Percentiles rank a stretch among this genome's conserved stretches.
Conservation (phyloP, 441 rosid species). For the Bocquillonia castaneifolia region DNA sequence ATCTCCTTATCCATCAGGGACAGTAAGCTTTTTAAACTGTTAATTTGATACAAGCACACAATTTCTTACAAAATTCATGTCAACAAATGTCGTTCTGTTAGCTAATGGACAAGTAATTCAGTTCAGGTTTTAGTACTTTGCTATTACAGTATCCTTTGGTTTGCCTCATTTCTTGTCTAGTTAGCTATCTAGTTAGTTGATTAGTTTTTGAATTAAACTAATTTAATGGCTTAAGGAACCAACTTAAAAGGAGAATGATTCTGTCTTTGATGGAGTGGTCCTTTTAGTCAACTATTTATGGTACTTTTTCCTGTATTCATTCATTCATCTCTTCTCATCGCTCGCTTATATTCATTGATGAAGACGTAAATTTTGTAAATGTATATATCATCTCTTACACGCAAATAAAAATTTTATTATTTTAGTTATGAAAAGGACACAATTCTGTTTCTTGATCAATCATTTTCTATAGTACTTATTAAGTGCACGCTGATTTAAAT, state of each 20-base stretch:
- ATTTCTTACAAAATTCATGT: background rate
- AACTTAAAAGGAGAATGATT: background rate
- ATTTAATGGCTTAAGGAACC: background rate
- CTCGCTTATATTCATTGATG: background rate
- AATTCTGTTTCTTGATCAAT: background rate
- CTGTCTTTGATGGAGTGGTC: background rate
- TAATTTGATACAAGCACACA: background rate
- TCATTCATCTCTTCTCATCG: background rate
- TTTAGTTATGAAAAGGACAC: background rate
- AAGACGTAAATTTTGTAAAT: background rate
- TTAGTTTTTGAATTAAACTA: too few relatives aligned
- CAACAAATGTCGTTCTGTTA: background rate
- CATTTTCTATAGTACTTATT: background rate
- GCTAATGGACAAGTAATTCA: background rate
- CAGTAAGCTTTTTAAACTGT: conserved; percentile 27
- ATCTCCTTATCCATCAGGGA: conserved; percentile 45
- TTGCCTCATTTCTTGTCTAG: too few relatives aligned
- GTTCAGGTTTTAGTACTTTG: background rate
- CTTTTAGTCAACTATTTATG: background rate
- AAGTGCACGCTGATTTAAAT: too few relatives aligned
- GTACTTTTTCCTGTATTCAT: background rate
- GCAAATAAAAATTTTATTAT: background rate
- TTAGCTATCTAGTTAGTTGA: too few relatives aligned
- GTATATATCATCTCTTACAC: too few relatives aligned
- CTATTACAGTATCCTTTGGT: too few relatives aligned